Evolutionary conservation across 2,329 filamentous ascomycete species (phyloP).

Genomic region (Neobulgaria alba): DNA sequence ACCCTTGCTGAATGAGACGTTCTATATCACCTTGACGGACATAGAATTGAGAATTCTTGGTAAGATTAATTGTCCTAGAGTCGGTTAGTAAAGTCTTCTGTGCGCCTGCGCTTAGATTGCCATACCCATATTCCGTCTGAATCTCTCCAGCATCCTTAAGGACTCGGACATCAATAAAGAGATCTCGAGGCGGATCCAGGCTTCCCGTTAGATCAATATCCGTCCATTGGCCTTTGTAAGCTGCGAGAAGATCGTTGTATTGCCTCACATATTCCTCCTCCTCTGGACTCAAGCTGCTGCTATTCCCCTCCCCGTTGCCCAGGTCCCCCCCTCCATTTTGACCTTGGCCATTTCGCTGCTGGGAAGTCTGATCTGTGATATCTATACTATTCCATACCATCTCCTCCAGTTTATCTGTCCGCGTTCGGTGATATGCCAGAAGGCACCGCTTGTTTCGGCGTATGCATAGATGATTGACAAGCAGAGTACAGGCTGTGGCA

Average conservation of each 20-base stretch:
- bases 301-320: conserved; percentile 41
- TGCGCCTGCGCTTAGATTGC: not conserved
- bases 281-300: conserved; percentile 82
- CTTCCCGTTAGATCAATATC: conserved; percentile 94
- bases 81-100: conserved; percentile 9
- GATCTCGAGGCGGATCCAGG: conserved; percentile 83
- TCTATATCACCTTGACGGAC: conserved; percentile 95
- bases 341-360: conserved; percentile 38
- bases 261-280: conserved; percentile 94
- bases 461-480: conserved; percentile 93
- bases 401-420: conserved; percentile 85
- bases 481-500: conserved; percentile 74
- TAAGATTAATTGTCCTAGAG: conserved; percentile 79
- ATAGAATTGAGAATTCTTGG: conserved; percentile 97
- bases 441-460: conserved; percentile 92
- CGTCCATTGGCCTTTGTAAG: conserved; percentile 97
- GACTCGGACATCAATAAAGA: conserved; percentile 95
- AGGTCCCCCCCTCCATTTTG: conserved; percentile 25
- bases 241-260: conserved; percentile 86
- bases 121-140: conserved; percentile 95
- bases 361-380: conserved; percentile 59
- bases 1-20: conserved; percentile 85
- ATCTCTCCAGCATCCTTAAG: conserved; percentile 97
- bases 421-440: conserved; percentile 84
- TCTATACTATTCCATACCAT: conserved; percentile 89